Conservation (phyloP, 495 filamentous ascomycete species). For the Apiosordaria backusii region DNA sequence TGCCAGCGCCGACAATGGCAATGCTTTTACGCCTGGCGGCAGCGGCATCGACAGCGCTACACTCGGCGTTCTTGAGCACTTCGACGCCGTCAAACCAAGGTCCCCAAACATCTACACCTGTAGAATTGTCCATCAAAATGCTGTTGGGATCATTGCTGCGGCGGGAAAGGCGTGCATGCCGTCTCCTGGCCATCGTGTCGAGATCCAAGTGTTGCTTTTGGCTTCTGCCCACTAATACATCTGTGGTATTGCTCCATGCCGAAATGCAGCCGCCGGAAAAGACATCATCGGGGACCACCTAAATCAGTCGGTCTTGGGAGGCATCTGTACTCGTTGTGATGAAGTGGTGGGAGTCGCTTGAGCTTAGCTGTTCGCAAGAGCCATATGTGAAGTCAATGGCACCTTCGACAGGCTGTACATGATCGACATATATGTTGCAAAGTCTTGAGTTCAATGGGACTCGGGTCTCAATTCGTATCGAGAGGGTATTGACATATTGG, state of each 20-base stretch:
- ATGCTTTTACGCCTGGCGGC: slow-evolving; percentile 53
- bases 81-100: slow-evolving; percentile 70
- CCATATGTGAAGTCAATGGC: slow-evolving; percentile 41
- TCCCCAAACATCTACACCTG: slow-evolving; percentile 54
- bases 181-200: slow-evolving; percentile 5
- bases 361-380: slow-evolving; percentile 25
- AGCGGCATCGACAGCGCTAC: slow-evolving; percentile 47
- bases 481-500: slow-evolving; percentile 11
- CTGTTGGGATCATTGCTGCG: slow-evolving; percentile 8
- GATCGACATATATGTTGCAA: slow-evolving; percentile 42
- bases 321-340: slow-evolving; percentile 21
- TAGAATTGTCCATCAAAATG: slow-evolving; percentile 47
- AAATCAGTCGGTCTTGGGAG: slow-evolving; percentile 43
- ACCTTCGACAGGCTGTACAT: slow-evolving; percentile 19
- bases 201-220: slow-evolving; percentile 29
- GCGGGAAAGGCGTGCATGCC: neutral
- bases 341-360: slow-evolving; percentile 28
- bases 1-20: slow-evolving; percentile 66
- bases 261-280: slow-evolving; percentile 47
- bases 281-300: slow-evolving; percentile 47
- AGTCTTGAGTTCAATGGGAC: slow-evolving; percentile 37
- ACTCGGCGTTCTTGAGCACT: slow-evolving; percentile 54
- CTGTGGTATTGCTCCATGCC: slow-evolving; percentile 41
- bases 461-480: slow-evolving; percentile 35
- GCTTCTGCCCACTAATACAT: slow-evolving; percentile 43